Conservation (phyloP, 176 grass and related monocot species). For the Cenchrus americanus region DNA sequence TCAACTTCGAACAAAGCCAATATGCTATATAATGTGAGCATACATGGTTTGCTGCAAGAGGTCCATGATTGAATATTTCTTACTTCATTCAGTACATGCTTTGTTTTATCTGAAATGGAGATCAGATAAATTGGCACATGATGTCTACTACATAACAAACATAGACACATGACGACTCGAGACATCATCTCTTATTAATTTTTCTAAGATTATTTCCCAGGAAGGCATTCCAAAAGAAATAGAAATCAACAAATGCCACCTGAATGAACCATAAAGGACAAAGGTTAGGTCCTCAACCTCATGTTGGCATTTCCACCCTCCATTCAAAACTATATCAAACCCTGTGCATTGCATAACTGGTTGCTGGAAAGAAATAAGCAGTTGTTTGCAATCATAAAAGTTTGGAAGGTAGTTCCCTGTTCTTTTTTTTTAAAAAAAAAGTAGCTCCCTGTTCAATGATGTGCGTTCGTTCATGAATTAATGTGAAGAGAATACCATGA, state of each 20-base stretch:
- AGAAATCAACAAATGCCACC: not conserved
- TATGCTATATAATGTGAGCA: not conserved
- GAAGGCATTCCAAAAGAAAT: conserved; percentile 4
- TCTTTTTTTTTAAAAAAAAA: too few relatives aligned
- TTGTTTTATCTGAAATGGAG: not conserved
- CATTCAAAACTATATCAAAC: not conserved
- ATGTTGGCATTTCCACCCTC: not conserved
- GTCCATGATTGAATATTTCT: not conserved
- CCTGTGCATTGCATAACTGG: not conserved
- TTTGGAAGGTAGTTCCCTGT: not conserved
- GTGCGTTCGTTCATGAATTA: not conserved
- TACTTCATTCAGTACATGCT: not conserved
- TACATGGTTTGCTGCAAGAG: not conserved
- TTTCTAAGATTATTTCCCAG: not conserved
- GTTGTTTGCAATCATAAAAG: not conserved
- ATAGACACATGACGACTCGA: not conserved
- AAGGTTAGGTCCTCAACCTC: not conserved
- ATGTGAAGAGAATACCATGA: not conserved
- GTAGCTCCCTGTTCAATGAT: not conserved
- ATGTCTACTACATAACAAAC: conserved; percentile 10
- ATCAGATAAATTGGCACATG: not conserved
- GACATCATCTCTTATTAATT: not conserved
- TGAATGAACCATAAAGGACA: conserved; percentile 28
- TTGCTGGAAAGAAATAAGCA: not conserved
- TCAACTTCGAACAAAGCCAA: not conserved